Percentiles rank a stretch among this genome's conserved stretches.
These are phyloP conservation scores for Cytospora schulzeri DNA, from an alignment of 2,329 filamentous ascomycete genomes.

Conservation along the genomic window DNA sequence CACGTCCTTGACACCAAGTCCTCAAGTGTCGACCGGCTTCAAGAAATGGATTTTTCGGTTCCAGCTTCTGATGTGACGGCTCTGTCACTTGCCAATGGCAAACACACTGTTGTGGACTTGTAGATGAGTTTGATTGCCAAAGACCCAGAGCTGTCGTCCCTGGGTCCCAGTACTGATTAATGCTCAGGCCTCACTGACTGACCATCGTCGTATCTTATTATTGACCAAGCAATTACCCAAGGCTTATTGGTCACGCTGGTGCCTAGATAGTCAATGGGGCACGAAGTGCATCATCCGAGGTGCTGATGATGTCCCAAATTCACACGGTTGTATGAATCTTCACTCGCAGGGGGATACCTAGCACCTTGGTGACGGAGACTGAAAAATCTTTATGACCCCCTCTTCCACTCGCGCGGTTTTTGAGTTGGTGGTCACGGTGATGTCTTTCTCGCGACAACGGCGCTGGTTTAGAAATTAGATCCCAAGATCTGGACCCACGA, in stretches of 20 bases:
- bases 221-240: slow-evolving; percentile 12
- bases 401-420: background rate
- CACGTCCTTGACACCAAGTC: background rate
- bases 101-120: slow-evolving; percentile 4
- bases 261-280: background rate
- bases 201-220: slow-evolving; percentile 11
- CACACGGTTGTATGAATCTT: slow-evolving; percentile 2
- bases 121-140: slow-evolving; percentile 18
- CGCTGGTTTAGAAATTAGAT: slow-evolving; percentile 4
- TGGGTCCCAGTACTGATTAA: slow-evolving; percentile 14
- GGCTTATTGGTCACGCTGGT: slow-evolving; percentile 21
- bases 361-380: slow-evolving; percentile 1
- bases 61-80: background rate
- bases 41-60: background rate
- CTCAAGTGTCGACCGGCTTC: background rate
- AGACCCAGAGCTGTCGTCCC: slow-evolving; percentile 11
- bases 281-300: slow-evolving; percentile 14
- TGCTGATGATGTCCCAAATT: background rate
- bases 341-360: slow-evolving; percentile 15
- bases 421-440: too few species aligned
- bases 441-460: background rate
- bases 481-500: background rate
- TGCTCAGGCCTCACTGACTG: slow-evolving; percentile 6
- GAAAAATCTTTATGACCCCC: background rate
- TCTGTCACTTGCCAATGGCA: slow-evolving; percentile 17